Evolutionary conservation across 2,329 filamentous ascomycete genomes (phyloP), one percentile per base, ranked within the genome.

Genomic region (Penicillium rolfsii): DNA sequence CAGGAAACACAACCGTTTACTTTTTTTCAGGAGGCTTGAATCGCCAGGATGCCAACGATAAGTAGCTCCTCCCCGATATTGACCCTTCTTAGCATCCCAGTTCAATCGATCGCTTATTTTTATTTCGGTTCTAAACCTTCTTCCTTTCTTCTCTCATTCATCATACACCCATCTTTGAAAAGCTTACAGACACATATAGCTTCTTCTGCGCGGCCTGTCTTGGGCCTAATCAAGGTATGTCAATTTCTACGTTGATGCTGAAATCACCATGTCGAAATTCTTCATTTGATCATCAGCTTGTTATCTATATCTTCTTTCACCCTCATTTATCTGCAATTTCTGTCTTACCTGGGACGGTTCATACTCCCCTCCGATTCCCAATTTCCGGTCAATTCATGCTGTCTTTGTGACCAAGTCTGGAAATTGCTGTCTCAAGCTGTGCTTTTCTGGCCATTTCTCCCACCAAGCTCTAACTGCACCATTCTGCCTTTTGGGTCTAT

Each of bases 221-320:
- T 56, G 53, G 30, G 53, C 53, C 53, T 52, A n/a, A 19, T 38
- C 22, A 40, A 46, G 54, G 61, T 57, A 24, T 49, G 56, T 49
- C 19, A 22, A 46, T 22, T 12, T 24, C 26, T 22, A 33, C 16
- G 9, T 22, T 28, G 35, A 24, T 33, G 16, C 7, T 52, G 19
- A 52, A 40, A 35, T 24, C 19, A 24, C 40, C 2, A 24, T 55
- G 9, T 35, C 30, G 22, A 6, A 38, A 28, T 26, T 35, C n/a
- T 7, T 16, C 14, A 53, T 28, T 26, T 30, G 11, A 30, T 28
- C 24, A 41, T 14, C 5, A 53, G 41, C 24, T 30, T 26, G 11
- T 24, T 40, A 53, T 40, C 9, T 16, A 19, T 14, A 45, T 45
- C 26, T 41, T 9, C 28, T 26, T 12, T 50, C 4, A 4, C 12